These are phyloP conservation scores for Pythium biforme DNA, from an alignment of 352 stramenopile species.

Conservation along the genomic window DNA sequence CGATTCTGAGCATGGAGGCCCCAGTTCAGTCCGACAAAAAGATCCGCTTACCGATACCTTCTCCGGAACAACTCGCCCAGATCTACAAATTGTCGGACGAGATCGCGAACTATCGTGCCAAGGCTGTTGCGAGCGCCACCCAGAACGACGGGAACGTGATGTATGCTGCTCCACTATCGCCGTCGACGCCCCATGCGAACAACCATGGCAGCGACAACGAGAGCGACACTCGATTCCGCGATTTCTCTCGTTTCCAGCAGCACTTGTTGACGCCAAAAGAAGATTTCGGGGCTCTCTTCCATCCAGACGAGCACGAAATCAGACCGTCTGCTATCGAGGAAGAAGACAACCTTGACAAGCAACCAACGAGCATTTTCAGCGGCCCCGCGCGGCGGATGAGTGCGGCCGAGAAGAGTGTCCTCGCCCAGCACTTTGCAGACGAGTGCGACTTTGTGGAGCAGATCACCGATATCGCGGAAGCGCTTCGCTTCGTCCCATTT, in stretches of 20 bases:
- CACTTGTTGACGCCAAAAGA: constrained; percentile 80
- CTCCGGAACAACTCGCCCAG: constrained; percentile 81
- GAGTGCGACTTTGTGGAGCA: constrained; percentile 89
- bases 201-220: constrained; percentile 35
- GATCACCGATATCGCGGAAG: constrained; percentile 85
- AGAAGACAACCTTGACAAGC: constrained; percentile 66
- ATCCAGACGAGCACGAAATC: constrained; percentile 20
- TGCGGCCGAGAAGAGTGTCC: constrained; percentile 72
- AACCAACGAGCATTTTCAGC: constrained; percentile 74
- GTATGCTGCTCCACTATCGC: constrained; percentile 41
- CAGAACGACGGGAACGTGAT: constrained; percentile 25
- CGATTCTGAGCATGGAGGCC: constrained; percentile 55
- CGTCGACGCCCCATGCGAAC: constrained; percentile 21
- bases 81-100: constrained; percentile 80
- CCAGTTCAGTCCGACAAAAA: constrained; percentile 48
- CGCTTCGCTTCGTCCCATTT: constrained; percentile 79
- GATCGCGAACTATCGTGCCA: constrained; percentile 61
- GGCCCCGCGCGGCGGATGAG: constrained; percentile 72
- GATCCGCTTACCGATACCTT: constrained; percentile 66
- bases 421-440: constrained; percentile 83
- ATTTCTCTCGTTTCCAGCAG: constrained; percentile 87
- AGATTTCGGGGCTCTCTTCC: constrained; percentile 36
- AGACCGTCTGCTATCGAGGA: constrained; percentile 43
- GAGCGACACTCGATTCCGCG: constrained; percentile 69
- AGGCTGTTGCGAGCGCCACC: constrained; percentile 37